Base-by-base conservation (phyloP, 2,329 filamentous ascomycete genomes). In the Ceratocystiopsis minuta region DNA sequence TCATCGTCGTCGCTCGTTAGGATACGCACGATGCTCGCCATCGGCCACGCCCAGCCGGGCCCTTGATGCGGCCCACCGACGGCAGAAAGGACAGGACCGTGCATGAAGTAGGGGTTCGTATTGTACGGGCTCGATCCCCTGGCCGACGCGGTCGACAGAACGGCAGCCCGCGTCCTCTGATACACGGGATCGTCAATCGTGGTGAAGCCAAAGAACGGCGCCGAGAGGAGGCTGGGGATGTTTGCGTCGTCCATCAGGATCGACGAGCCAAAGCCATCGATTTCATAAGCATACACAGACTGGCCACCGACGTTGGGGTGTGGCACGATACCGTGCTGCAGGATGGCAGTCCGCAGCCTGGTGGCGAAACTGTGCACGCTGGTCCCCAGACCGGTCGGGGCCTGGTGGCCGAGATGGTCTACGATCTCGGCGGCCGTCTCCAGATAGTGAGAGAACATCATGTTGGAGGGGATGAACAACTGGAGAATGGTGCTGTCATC, bases 381-480 rank as follows among this genome's bases (percentile, higher is more conserved):
- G 3, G 57, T 16, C 3, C 35, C 42, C 1, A 80, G 61, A 55
- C 68, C 42, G 72, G 63, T 0, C 0, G 46, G 48, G 2, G 45
- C 46, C 13, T 56, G 51, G 16, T 35, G 38, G 9, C 64, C 60
- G 5, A 70, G 54, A 7, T 50, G 49, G 18, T 59, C 54, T 57
- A 68, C 66, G 45, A 71, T 62, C 48, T 57, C 44, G 53, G 65
- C 52, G 51, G 67, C 57, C 0, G 65, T 61, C 12, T 61, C 60
- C 3, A 86, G 66, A 50, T 75, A 80, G 17, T 68, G 61, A 31
- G 76, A 66, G 49, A 85, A 77, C 78, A 84, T 82, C 78, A 85
- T 85, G 57, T 95, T 96, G 31, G 81, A 78, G 0, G 88, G 88
- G 51, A 95, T 82, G 52, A 92, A 77, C 57, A 86, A 88, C 54